A percentile compares a stretch with the other conserved stretches of the same genome.
These are phyloP conservation scores for Colletotrichum orbiculare DNA, from an alignment of 2,329 filamentous ascomycete genomes.

Conservation along the genomic window DNA sequence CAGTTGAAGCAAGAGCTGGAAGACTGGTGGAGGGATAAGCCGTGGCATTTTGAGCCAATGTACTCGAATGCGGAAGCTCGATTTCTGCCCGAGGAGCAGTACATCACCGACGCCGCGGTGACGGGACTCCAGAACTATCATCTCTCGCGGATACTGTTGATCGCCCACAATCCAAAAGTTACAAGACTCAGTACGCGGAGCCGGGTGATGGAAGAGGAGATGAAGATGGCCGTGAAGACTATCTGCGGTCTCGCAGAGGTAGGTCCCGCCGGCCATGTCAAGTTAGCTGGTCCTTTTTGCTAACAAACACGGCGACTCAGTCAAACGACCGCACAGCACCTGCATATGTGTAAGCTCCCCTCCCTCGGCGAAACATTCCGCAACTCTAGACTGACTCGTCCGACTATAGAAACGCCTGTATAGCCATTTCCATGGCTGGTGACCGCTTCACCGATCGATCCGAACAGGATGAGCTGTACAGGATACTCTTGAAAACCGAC, in stretches of 20 bases:
- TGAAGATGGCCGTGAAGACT: constrained; percentile 43
- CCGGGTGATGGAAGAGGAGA: constrained; percentile 42
- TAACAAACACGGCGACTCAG: background rate
- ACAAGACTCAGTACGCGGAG: constrained; percentile 42
- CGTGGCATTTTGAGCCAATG: constrained; percentile 42
- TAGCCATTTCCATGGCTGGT: constrained; percentile 47
- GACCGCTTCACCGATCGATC: constrained; percentile 50
- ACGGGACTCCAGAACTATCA: constrained; percentile 44
- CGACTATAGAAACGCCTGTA: constrained; percentile 40
- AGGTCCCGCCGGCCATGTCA: background rate
- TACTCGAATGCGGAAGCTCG: constrained; percentile 32
- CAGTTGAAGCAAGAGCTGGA: constrained; percentile 40
- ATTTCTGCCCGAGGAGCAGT: constrained; percentile 40
- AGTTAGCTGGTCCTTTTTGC: background rate
- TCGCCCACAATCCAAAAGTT: constrained; percentile 43
- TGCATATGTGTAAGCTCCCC: constrained; percentile 27
- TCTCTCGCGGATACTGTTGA: constrained; percentile 42
- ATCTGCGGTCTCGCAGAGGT: constrained; percentile 46
- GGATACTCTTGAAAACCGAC: constrained; percentile 47
- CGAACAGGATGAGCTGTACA: constrained; percentile 52
- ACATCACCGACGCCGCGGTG: constrained; percentile 44
- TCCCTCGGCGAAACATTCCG: background rate
- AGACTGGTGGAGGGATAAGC: constrained; percentile 43
- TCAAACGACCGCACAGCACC: constrained; percentile 27
- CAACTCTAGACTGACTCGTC: too few relatives aligned